phyloP scores from a whole-genome alignment of 176 grass and related monocot species.

The Rhynchospora pubera region DNA sequence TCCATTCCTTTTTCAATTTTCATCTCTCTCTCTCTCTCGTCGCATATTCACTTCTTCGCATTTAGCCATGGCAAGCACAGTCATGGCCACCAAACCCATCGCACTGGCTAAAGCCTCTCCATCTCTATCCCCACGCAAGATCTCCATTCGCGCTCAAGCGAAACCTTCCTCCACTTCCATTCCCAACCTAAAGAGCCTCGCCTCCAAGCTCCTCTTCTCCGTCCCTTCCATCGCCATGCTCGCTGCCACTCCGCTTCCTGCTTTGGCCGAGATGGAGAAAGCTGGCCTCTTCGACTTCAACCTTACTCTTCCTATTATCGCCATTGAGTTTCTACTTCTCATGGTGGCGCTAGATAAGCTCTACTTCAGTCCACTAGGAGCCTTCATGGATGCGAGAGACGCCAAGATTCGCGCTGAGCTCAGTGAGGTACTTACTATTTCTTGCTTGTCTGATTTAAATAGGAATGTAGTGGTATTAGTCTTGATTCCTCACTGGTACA shows the following conservation, averaged over 20 bases:
- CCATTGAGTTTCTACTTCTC: constrained; percentile 78
- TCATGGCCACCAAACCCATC: not conserved
- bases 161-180: constrained; percentile 25
- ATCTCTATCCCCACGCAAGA: constrained; percentile 36
- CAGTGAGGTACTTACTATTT: constrained; percentile 20
- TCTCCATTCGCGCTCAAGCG: constrained; percentile 50
- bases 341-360: constrained; percentile 98
- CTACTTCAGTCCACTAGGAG: constrained; percentile 88
- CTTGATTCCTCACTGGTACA: not conserved
- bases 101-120: not conserved
- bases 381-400: constrained; percentile 97
- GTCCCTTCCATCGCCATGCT: constrained; percentile 40
- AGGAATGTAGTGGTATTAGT: not conserved
- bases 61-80: constrained; percentile 16
- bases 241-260: constrained; percentile 50
- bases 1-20: constrained; percentile 21
- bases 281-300: constrained; percentile 92
- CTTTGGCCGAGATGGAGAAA: constrained; percentile 98
- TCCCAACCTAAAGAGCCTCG: not conserved
- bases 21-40: not conserved
- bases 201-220: not conserved
- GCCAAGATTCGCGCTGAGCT: constrained; percentile 82
- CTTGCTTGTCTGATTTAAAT: not conserved
- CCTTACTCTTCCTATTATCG: constrained; percentile 76
- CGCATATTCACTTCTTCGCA: not conserved